Base-by-base conservation (phyloP, 371 early-diverging fungal species). In the Rhizopus microsporus region DNA sequence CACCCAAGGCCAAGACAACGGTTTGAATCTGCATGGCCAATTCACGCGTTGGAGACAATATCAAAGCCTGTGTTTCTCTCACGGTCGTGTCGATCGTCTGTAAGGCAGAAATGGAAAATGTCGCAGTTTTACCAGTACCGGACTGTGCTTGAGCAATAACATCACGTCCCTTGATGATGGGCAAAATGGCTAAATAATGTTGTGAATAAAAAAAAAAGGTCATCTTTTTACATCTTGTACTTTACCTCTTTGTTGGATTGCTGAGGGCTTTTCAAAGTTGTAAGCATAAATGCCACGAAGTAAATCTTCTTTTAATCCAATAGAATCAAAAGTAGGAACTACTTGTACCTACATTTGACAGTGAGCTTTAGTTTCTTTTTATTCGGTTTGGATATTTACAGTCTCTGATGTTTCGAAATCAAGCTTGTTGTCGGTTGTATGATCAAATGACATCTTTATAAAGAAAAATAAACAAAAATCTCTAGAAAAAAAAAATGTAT, bases 91-190 rank as follows among this genome's bases (percentile, higher is more conserved):
- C 96, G 56, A 99, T 89, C 46, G 83, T 79, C 74, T 99, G 99
- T 42, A 99, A 85, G 54, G 93, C 90, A 30, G 96, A 95, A 68
- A 99, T 98, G 35, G 96, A 93, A 83, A 99, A 99, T 9, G 99
- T 99, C 33, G 99, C 99, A 2, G 99, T 99, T 86, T 99, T 99
- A 82, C 99, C 99, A 65, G 99, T 99, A 78, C 99, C 99, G 56
- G 99, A 98, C 82, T 99, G 99, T 37, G 99, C 99, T 82, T 99
- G 99, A 48, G 99, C 98, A 71, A 98, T 97, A 52, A 99, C 97
- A 81, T 99, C 98, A 59, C 89, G 88, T 45, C 93, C 95, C 63
- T 85, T 88, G 56, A 94, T 84, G 65, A 99, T 92, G 55, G 97
- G 96, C 56, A 87, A 77, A 69, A 99, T 99, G 34, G 99, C 98